Conservation (phyloP, 768 basidiomycete genomes). For the Leucocoprinus birnbaumii region DNA sequence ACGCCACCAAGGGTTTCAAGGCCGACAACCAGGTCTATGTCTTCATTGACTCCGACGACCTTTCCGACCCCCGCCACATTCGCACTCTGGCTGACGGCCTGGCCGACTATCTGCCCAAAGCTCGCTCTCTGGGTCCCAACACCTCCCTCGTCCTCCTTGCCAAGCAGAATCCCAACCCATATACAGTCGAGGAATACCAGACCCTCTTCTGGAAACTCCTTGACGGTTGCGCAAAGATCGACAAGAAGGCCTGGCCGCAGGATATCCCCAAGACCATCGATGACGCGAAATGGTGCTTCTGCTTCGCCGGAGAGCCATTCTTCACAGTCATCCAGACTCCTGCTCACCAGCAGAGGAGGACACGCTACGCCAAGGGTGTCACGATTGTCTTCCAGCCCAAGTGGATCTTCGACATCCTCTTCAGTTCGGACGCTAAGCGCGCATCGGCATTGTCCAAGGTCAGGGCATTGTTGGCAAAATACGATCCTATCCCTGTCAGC, state of each 20-base stretch:
- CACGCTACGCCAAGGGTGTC: too few relatives aligned
- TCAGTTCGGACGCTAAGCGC: not conserved
- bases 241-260: too few relatives aligned
- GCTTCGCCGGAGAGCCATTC: too few relatives aligned
- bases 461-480: not conserved
- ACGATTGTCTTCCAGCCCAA: too few relatives aligned
- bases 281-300: too few relatives aligned
- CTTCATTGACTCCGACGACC: too few relatives aligned
- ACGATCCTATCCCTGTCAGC: not conserved
- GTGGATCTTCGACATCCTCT: not conserved
- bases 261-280: too few relatives aligned
- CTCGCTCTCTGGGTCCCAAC: not conserved
- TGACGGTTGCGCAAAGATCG: not conserved
- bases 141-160: conserved; percentile 1
- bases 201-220: not conserved
- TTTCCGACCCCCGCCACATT: not conserved
- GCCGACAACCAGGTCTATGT: too few relatives aligned
- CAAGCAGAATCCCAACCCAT: not conserved
- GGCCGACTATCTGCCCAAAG: not conserved
- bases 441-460: not conserved
- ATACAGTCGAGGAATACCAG: not conserved
- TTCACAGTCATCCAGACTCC: too few relatives aligned
- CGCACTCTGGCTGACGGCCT: not conserved
- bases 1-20: too few relatives aligned
- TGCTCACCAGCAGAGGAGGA: too few relatives aligned